Conservation (phyloP, 495 filamentous ascomycete genomes). For the Tetracladium setigerum region DNA sequence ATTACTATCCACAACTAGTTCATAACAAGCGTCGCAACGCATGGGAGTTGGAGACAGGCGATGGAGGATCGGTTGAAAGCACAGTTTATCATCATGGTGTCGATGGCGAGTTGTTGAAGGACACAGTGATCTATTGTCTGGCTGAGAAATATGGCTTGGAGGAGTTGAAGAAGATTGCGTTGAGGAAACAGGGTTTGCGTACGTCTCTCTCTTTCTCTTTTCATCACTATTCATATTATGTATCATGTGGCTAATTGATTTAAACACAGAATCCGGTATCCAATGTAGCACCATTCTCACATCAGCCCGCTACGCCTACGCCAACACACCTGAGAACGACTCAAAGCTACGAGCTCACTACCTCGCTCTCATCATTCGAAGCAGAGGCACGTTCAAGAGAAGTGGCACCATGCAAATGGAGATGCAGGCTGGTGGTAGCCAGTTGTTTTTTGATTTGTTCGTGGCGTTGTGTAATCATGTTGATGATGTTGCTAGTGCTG, state of each 20-base stretch:
- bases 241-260: background rate
- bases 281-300: constrained; percentile 80
- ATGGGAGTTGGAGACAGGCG: constrained; percentile 65
- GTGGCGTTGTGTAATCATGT: constrained; percentile 96
- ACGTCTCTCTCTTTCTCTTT: constrained; percentile 14
- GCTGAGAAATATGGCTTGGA: constrained; percentile 80
- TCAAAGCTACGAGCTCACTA: constrained; percentile 87
- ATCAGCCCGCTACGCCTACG: constrained; percentile 88
- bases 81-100: constrained; percentile 63
- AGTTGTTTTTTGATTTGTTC: constrained; percentile 95
- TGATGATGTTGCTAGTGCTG: constrained; percentile 56
- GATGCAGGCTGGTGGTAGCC: constrained; percentile 84
- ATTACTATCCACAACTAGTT: constrained; percentile 75
- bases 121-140: constrained; percentile 88
- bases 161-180: constrained; percentile 77
- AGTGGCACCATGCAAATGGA: constrained; percentile 97
- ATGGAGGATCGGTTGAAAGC: constrained; percentile 60
- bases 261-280: constrained; percentile 48
- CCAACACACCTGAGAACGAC: constrained; percentile 86
- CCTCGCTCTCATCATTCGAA: constrained; percentile 88
- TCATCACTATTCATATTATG: background rate
- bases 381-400: constrained; percentile 88
- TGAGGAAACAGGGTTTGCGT: constrained; percentile 90
- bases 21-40: constrained; percentile 60
- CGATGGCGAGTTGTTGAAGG: constrained; percentile 66